Conservation (phyloP, 148 eudicot species). For the Rhododendron ferrugineum region DNA sequence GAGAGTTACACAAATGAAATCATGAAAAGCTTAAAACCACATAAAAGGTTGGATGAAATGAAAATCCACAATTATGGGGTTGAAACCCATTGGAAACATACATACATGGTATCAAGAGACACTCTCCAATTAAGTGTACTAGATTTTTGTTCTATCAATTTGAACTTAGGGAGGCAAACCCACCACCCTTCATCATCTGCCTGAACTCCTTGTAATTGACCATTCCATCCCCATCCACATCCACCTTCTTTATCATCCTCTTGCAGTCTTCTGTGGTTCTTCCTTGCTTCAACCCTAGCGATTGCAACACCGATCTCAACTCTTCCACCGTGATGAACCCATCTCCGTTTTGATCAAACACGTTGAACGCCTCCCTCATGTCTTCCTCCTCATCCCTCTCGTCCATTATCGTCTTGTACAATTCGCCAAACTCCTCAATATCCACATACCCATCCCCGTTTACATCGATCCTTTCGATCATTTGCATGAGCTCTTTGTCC, state of each 20-base stretch:
- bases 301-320: constrained; percentile 20
- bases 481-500: constrained; percentile 23
- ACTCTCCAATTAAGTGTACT: background rate
- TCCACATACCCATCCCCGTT: constrained; percentile 35
- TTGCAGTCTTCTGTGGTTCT: constrained; percentile 23
- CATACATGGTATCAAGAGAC: background rate
- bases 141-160: background rate
- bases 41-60: background rate
- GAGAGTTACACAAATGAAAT: background rate
- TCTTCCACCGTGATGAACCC: constrained; percentile 29
- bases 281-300: constrained; percentile 25
- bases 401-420: constrained; percentile 26
- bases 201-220: constrained; percentile 22
- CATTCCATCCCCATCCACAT: constrained; percentile 29
- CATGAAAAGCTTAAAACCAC: background rate
- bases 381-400: constrained; percentile 23
- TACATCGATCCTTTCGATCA: constrained; percentile 33
- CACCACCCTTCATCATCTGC: constrained; percentile 27
- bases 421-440: constrained; percentile 26
- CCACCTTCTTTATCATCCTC: constrained; percentile 25
- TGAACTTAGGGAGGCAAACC: constrained; percentile 18
- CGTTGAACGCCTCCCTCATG: constrained; percentile 26
- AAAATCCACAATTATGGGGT: constrained; percentile 1
- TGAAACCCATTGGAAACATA: background rate
- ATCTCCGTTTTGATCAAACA: constrained; percentile 27